These are phyloP conservation scores for Brassica cretica DNA, from an alignment of 345 rosid genomes.

Conservation along the genomic window DNA sequence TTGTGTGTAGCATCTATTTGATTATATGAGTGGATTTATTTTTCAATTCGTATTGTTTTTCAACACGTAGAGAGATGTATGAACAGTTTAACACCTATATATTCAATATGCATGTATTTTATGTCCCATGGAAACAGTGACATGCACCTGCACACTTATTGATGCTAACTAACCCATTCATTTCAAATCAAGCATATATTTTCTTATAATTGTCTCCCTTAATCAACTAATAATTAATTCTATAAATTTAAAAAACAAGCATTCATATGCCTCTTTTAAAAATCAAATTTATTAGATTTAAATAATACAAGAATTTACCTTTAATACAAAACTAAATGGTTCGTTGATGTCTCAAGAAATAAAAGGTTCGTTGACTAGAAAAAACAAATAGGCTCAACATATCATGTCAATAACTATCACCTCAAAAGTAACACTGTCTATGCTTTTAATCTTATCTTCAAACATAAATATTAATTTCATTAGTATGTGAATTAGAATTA, in stretches of 20 bases:
- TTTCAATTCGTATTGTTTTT: background rate
- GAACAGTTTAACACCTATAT: background rate
- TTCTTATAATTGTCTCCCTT: background rate
- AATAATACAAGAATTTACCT: background rate
- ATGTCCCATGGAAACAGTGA: constrained; percentile 28
- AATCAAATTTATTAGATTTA: background rate
- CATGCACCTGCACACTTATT: constrained; percentile 34
- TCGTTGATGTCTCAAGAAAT: background rate
- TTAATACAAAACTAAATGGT: background rate
- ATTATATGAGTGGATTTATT: background rate
- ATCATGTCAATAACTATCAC: constrained; percentile 28
- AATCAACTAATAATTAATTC: background rate
- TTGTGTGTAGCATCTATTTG: background rate
- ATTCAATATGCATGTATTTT: background rate
- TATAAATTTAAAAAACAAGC: background rate
- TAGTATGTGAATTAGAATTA: constrained; percentile 24
- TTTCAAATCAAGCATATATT: constrained; percentile 18
- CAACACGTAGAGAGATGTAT: background rate
- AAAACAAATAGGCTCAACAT: background rate
- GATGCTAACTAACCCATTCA: constrained; percentile 23
- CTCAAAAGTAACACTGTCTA: constrained; percentile 19
- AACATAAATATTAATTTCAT: constrained; percentile 16
- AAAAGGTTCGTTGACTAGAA: constrained; percentile 14
- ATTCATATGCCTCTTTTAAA: background rate
- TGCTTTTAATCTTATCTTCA: constrained; percentile 26